Percentiles rank a stretch among this genome's conserved stretches.
Evolutionary conservation across 768 basidiomycete genomes (phyloP).

Genomic region (Stropharia rugosoannulata): DNA sequence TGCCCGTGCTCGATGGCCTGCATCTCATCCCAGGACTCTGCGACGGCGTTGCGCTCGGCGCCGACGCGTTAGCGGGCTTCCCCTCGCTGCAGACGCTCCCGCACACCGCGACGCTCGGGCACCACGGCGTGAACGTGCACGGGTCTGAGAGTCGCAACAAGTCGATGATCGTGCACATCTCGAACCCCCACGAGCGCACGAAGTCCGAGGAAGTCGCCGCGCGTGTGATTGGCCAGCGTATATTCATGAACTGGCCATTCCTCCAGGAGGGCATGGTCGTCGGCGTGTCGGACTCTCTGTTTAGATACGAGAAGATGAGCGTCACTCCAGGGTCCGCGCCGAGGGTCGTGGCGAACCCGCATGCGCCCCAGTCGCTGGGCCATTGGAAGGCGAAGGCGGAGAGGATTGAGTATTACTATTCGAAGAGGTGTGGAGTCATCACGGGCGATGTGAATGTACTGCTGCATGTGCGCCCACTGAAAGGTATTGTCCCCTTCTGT

Average conservation of each 20-base stretch:
- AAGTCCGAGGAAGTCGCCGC: constrained; percentile 74
- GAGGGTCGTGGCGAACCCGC: constrained; percentile 71
- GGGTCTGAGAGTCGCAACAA: constrained; percentile 89
- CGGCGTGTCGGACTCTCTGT: constrained; percentile 81
- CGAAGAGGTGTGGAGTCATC: constrained; percentile 85
- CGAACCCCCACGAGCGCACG: constrained; percentile 67
- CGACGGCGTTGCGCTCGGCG: constrained; percentile 86
- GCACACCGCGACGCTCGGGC: constrained; percentile 69
- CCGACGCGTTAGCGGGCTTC: constrained; percentile 90
- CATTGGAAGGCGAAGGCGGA: constrained; percentile 84
- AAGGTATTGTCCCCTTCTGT: constrained; percentile 49
- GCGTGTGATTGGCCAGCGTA: constrained; percentile 72
- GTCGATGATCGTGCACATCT: constrained; percentile 87
- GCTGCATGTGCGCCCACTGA: constrained; percentile 87
- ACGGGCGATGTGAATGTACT: constrained; percentile 80
- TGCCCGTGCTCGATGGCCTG: constrained; percentile 85
- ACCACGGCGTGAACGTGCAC: constrained; percentile 93
- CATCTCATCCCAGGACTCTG: constrained; percentile 85
- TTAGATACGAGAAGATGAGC: constrained; percentile 77
- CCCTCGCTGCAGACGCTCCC: constrained; percentile 92
- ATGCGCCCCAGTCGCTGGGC: constrained; percentile 62
- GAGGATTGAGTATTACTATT: constrained; percentile 79
- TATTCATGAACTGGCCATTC: constrained; percentile 92
- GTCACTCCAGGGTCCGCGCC: constrained; percentile 48
- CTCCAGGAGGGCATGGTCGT: constrained; percentile 88